These are phyloP conservation scores for Antrodiella citrinella DNA, from an alignment of 768 basidiomycete genomes.

Conservation along the genomic window DNA sequence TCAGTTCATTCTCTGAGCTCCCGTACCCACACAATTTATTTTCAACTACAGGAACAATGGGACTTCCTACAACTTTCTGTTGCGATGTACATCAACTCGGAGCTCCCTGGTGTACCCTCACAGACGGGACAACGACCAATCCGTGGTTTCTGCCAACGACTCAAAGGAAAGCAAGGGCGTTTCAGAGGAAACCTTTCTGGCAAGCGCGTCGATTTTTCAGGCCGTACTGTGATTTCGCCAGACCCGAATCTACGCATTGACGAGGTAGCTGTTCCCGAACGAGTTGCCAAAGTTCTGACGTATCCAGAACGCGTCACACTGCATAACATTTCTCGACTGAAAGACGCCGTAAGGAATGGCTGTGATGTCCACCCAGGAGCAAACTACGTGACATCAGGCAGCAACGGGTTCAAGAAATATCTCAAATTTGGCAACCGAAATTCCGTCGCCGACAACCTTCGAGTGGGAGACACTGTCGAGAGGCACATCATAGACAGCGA, in stretches of 20 bases:
- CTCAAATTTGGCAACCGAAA: slow-evolving; percentile 79
- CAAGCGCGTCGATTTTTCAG: slow-evolving; percentile 98
- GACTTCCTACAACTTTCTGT: slow-evolving; percentile 92
- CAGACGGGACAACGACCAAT: slow-evolving; percentile 90
- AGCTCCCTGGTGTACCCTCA: slow-evolving; percentile 86
- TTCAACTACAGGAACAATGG: slow-evolving; percentile 81
- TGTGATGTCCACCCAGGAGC: slow-evolving; percentile 91
- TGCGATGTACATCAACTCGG: slow-evolving; percentile 98
- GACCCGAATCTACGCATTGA: slow-evolving; percentile 99
- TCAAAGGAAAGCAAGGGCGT: slow-evolving; percentile 98
- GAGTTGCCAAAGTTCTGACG: slow-evolving; percentile 90
- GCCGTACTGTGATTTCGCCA: slow-evolving; percentile 95
- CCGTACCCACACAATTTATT: slow-evolving; percentile 2
- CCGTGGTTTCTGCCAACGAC: slow-evolving; percentile 92
- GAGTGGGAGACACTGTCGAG: slow-evolving; percentile 89
- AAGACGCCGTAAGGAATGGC: slow-evolving; percentile 78
- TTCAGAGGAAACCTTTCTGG: slow-evolving; percentile 98
- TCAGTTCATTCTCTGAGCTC: slow-evolving; percentile 20
- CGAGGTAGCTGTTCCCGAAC: slow-evolving; percentile 95
- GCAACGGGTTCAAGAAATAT: slow-evolving; percentile 78
- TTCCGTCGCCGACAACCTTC: slow-evolving; percentile 73
- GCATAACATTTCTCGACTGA: slow-evolving; percentile 78
- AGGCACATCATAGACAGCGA: slow-evolving; percentile 93
- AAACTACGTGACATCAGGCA: slow-evolving; percentile 82
- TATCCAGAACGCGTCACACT: slow-evolving; percentile 93